Base-by-base conservation (phyloP, 257 asterid genomes). In the Solanum megistacrolobum region DNA sequence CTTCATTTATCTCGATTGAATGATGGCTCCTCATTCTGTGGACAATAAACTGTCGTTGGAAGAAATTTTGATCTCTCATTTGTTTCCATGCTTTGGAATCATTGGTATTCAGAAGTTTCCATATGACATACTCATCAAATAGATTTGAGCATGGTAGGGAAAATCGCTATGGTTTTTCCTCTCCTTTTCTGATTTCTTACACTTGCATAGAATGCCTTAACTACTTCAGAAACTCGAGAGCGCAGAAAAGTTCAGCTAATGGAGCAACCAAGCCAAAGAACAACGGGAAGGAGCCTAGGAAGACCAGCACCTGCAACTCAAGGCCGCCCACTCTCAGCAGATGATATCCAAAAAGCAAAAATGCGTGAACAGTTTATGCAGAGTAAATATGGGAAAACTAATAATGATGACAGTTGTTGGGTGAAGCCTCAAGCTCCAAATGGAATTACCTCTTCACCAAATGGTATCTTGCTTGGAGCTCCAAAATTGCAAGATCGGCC, bases 251-350 rank as follows among this genome's bases (percentile, higher is more conserved):
- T 97, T 91, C 94, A 92, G 89, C 88, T 97, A 94, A 98, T 96
- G 92, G 99, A 97, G 89, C 98, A 95, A 72, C 98, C 99, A 21
- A 92, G 95, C 87, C 98, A 96, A 91, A 95, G 92, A 91, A 89
- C 89, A 85, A 90, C 87, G 75, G 93, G 76, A 84, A 94, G 98
- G 91, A 93, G 92, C 74, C 85, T 96, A 76, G 92, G 93, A 72
- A 94, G 94, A 91, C 90, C 95, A 48, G 90, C 92, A 79, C 88
- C 94, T 84, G 88, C 94, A 68, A 89, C 93, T 88, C 95, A 92
- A 89, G 95, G 97, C 85, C 98, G 99, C 71, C 99, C 99, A 73
- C 99, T 97, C 91, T 97, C 99, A n/a, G 99, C 99, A 48, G 99
- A 97, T 90, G 99, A 96, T 89, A 97, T 97, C 91, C 99, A 97